phyloP scores from a whole-genome alignment of 2,329 filamentous ascomycete species.

The Fonsecaea erecta region DNA sequence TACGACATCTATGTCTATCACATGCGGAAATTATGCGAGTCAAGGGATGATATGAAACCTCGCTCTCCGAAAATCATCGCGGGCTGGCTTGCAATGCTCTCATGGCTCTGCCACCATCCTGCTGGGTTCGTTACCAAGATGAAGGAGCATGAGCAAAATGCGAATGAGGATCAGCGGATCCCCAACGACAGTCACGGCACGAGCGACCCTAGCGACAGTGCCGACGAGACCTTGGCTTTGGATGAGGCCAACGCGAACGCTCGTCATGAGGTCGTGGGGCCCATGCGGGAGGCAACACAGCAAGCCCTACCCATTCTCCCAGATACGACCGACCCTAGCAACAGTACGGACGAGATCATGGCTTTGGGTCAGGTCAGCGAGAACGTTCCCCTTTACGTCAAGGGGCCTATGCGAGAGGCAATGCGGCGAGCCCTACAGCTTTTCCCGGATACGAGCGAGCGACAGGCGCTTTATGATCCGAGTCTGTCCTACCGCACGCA shows the following conservation, averaged over 20 bases:
- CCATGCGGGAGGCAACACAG: constrained; percentile 24
- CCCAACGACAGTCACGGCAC: constrained; percentile 4
- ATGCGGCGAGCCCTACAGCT: constrained; percentile 22
- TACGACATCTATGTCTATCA: constrained; percentile 63
- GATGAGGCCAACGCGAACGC: constrained; percentile 17
- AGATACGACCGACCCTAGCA: constrained; percentile 31
- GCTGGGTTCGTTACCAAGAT: constrained; percentile 58
- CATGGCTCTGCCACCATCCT: constrained; percentile 65
- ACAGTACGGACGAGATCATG: constrained; percentile 24
- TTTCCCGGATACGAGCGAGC: constrained; percentile 34
- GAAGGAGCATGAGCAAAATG: constrained; percentile 40
- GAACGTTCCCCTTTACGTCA: constrained; percentile 15
- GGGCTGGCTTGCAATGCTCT: constrained; percentile 59
- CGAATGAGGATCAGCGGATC: constrained; percentile 33
- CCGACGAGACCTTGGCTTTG: constrained; percentile 23
- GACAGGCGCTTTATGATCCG: constrained; percentile 49
- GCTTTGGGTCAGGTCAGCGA: constrained; percentile 16
- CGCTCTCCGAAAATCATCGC: constrained; percentile 56
- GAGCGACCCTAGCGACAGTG: constrained; percentile 1
- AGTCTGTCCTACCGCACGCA: constrained; percentile 69
- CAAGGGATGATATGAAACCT: constrained; percentile 39
- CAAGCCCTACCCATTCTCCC: constrained; percentile 30
- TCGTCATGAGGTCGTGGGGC: constrained; percentile 18
- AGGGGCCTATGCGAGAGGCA: constrained; percentile 24
- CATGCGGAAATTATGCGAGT: constrained; percentile 44